Evolutionary conservation across 306 rosid genomes (phyloP).

Genomic region (Canavalia gladiata): DNA sequence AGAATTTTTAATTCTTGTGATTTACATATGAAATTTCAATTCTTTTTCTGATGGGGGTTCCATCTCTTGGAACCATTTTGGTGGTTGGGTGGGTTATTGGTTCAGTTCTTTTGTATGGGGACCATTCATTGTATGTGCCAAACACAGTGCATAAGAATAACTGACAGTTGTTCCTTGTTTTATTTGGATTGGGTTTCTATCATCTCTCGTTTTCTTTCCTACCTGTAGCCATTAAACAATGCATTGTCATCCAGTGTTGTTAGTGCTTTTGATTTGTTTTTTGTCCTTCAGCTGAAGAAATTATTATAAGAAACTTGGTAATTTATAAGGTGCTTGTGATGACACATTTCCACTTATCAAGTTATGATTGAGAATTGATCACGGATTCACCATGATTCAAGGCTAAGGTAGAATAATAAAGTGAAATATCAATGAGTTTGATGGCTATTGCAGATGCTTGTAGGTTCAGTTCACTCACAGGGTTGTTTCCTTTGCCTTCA

Average conservation of each 20-base stretch:
- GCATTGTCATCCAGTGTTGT: background rate
- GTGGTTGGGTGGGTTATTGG: constrained; percentile 29
- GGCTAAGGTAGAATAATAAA: constrained; percentile 30
- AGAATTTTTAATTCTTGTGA: constrained; percentile 42
- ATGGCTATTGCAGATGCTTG: background rate
- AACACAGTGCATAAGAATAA: constrained; percentile 42
- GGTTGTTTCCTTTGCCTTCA: constrained; percentile 23
- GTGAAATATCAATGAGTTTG: constrained; percentile 6
- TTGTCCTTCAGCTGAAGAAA: background rate
- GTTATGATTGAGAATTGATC: constrained; percentile 48
- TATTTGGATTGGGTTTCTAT: constrained; percentile 25
- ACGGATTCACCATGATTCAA: constrained; percentile 45
- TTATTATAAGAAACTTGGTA: background rate
- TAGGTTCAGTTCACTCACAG: constrained; percentile 34
- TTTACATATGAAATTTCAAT: constrained; percentile 43
- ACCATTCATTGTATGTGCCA: constrained; percentile 50
- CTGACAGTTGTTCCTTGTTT: constrained; percentile 50
- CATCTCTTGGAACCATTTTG: constrained; percentile 66
- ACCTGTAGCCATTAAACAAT: background rate
- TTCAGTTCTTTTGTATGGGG: constrained; percentile 52
- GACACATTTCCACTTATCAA: constrained; percentile 32
- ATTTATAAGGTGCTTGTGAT: constrained; percentile 27
- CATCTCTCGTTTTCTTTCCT: constrained; percentile 36
- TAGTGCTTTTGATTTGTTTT: constrained; percentile 28
- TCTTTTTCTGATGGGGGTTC: constrained; percentile 55